Base-by-base conservation (phyloP, 495 filamentous ascomycete species). In the Pseudoneurospora amorphoporcata region DNA sequence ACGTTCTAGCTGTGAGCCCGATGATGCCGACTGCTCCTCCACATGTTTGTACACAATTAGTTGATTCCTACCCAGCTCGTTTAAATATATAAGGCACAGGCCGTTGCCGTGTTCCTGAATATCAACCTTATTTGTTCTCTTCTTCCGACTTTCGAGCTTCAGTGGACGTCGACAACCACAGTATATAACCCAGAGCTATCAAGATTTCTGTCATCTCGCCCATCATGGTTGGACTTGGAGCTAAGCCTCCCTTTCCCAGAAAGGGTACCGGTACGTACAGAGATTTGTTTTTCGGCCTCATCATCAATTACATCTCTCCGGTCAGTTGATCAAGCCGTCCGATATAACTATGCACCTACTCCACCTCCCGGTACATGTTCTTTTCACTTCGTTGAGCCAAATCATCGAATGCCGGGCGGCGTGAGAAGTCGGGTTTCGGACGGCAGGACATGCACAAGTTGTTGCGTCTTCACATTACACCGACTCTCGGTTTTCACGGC, bases 151-250 rank as follows among this genome's bases (percentile, higher is more conserved):
- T 53, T 7, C 4, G 32, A 71, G 19, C 43, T 29, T 12, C 70
- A 16, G 19, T 65, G 37, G 35, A 69, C 58, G 6, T 39, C 69
- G n/a, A 69, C 69, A 71, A 37, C 45, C 71, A 17, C 65, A 38
- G 38, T 47, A 43, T 70, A 41, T 23, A 14, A 32, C 37, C 32
- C 61, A 19, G 7, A 23, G 39, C 14, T 19, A 45, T 41, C 72
- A 61, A 58, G 4, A 41, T 61, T 23, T 32, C 29, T 35, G 17
- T 29, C 39, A 68, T 72, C 3, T 73, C 8, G 53, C 32, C 70
- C 84, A 92, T 79, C 74, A 94, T 94, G 92, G 90, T 92, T 75
- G 90, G 90, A 79, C 79, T 92, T 75, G 90, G 89, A 79, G 90
- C 92, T 72, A 89, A 90, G 78, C 87, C 87, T 76, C 89, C 87